Evolutionary conservation across 768 basidiomycete species (phyloP).

Genomic region (Calocera cornea): DNA sequence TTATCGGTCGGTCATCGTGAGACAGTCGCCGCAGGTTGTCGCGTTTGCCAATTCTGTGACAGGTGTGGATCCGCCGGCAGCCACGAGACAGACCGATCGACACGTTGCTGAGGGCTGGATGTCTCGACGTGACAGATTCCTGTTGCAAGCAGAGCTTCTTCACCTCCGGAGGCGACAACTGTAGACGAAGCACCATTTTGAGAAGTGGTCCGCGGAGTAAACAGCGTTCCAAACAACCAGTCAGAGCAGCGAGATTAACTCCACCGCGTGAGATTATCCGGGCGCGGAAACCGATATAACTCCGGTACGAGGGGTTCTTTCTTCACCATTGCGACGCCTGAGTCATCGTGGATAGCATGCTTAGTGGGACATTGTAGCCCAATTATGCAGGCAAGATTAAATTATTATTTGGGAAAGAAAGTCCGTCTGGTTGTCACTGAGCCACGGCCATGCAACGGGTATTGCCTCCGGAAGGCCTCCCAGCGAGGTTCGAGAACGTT

Average conservation of each 20-base stretch:
- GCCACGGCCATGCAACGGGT: too few species aligned
- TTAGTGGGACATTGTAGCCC: too few species aligned
- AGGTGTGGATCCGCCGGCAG: neutral
- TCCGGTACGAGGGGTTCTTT: neutral
- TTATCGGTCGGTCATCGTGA: neutral
- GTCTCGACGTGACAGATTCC: neutral
- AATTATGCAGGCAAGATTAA: neutral
- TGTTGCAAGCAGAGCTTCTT: neutral
- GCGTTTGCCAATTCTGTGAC: neutral
- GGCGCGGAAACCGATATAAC: neutral
- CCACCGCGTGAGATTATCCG: neutral
- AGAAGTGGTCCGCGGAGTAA: neutral
- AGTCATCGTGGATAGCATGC: too few species aligned
- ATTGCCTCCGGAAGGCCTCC: neutral
- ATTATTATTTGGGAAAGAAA: too few species aligned
- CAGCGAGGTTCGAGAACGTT: neutral
- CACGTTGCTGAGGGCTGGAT: neutral
- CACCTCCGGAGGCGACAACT: neutral
- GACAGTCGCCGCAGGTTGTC: neutral
- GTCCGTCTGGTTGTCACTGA: too few species aligned
- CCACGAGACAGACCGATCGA: neutral
- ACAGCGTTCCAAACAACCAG: neutral
- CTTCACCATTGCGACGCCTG: neutral
- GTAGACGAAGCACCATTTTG: neutral
- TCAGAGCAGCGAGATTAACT: neutral